phyloP scores from a whole-genome alignment of 179 eudicot species.

The Actinidia polygama region DNA sequence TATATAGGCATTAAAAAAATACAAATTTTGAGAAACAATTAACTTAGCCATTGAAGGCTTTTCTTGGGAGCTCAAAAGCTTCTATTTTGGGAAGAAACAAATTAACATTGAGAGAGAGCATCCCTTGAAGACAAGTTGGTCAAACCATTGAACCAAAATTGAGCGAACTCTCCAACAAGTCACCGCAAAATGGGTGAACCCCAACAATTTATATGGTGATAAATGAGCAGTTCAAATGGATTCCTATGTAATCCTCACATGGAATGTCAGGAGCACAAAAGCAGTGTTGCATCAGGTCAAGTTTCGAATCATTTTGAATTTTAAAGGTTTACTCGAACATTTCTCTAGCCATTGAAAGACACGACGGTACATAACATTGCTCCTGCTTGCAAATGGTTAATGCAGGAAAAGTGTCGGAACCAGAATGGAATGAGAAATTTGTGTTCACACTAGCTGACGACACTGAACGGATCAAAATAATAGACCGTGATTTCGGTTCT shows the following conservation, averaged over 20 bases:
- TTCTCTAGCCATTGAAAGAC: neutral
- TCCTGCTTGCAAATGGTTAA: neutral
- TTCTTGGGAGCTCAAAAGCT: no score
- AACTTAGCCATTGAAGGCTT: no score
- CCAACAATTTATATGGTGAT: no score
- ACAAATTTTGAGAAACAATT: no score
- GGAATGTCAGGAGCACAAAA: conserved; percentile 33
- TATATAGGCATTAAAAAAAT: no score
- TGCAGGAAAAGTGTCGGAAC: conserved; percentile 36
- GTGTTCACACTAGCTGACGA: conserved; percentile 24
- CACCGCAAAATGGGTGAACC: no score
- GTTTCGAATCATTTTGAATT: neutral
- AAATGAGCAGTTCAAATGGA: conserved; percentile 19
- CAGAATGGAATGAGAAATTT: conserved; percentile 41
- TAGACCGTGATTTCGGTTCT: conserved; percentile 35
- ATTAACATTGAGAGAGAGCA: no score
- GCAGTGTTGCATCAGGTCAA: conserved; percentile 40
- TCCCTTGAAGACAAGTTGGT: no score
- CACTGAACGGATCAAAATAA: conserved; percentile 20
- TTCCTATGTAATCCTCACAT: conserved; percentile 27
- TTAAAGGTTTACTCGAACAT: neutral
- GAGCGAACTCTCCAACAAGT: no score
- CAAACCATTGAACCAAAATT: no score
- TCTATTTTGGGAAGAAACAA: no score
- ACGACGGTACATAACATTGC: neutral